Evolutionary conservation across 306 rosid genomes (phyloP).

Genomic region (Cicer yamashitae): DNA sequence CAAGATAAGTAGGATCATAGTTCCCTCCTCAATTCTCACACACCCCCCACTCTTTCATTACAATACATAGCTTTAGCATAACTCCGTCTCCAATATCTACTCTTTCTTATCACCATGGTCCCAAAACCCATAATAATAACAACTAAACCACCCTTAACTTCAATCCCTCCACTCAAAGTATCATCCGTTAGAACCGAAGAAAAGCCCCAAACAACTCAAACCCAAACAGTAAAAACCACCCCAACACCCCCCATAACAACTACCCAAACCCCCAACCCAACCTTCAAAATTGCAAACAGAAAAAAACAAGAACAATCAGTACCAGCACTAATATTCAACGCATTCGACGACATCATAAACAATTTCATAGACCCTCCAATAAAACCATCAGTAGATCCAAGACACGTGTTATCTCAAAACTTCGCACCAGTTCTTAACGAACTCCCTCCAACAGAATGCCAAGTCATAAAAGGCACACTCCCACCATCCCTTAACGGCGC

Average conservation of each 20-base stretch:
- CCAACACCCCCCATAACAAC: background rate
- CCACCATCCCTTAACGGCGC: slow-evolving; percentile 76
- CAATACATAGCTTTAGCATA: background rate
- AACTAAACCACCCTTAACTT: background rate
- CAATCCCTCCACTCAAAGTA: slow-evolving; percentile 14
- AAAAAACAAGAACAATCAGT: slow-evolving; percentile 35
- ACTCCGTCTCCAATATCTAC: background rate
- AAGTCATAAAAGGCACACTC: slow-evolving; percentile 56
- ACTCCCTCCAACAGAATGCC: slow-evolving; percentile 80
- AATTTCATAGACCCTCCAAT: slow-evolving; percentile 81
- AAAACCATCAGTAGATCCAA: slow-evolving; percentile 69
- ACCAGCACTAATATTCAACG: slow-evolving; percentile 53
- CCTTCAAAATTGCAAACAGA: background rate
- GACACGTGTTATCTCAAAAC: slow-evolving; percentile 61
- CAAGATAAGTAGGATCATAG: slow-evolving; percentile 22
- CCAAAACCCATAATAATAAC: slow-evolving; percentile 46
- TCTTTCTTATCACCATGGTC: slow-evolving; percentile 22
- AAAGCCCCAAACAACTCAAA: slow-evolving; percentile 40
- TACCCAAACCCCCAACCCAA: slow-evolving; percentile 22
- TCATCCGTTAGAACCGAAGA: slow-evolving; percentile 57
- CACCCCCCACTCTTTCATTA: background rate
- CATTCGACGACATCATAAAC: slow-evolving; percentile 73
- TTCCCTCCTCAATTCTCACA: background rate
- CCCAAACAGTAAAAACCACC: background rate
- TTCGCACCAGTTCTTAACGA: slow-evolving; percentile 73